Evolutionary conservation across 345 rosid species (phyloP), one percentile per base, ranked within the genome.

Genomic region (Rhodamnia rubescens): DNA sequence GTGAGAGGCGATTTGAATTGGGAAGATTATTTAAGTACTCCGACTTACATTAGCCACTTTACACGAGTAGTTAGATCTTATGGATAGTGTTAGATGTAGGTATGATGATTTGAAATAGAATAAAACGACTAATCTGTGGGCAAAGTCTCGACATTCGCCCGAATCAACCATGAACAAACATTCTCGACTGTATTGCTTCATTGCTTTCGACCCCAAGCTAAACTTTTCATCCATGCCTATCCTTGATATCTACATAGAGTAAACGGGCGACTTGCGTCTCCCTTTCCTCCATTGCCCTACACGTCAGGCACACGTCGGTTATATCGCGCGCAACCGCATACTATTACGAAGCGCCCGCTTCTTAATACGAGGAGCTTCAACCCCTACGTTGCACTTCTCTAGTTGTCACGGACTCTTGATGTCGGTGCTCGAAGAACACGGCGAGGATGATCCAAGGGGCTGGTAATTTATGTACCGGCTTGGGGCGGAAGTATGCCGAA

Each of bases 381-480:
- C 12, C 22, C 8, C 24, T 5, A 2, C 44, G 36, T 9, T 8
- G 44, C 78, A 32, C 22, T 64, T 32, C 5, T 44, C 36, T 16
- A 32, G 40, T 11, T 59, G 16, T 90, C 88, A 90, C 6, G 91
- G 91, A 29, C 10, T 61, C 36, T 57, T 74, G 11, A 15, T 26
- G 56, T 22, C 44, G 2, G 21, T 74, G 9, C n/a, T 14, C 2
- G 85, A 20, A 3, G 92, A 61, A 13, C 88, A 85, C 51, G 93
- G 91, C 26, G 85, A 7, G 57, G 90, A 84, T 3, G 95, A 92
- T 36, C 91, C 90, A 18, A 81, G 87, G 36, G 93, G 89, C 9
- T 88, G 83, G 40, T 87, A 81, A 20, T 93, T 93, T 85, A 89
- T 90, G 61, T 92, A 94, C 20, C 92, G 90, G 80, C 96, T 94